These are phyloP conservation scores for Lycium barbarum DNA, from an alignment of 257 asterid species.

Conservation along the genomic window DNA sequence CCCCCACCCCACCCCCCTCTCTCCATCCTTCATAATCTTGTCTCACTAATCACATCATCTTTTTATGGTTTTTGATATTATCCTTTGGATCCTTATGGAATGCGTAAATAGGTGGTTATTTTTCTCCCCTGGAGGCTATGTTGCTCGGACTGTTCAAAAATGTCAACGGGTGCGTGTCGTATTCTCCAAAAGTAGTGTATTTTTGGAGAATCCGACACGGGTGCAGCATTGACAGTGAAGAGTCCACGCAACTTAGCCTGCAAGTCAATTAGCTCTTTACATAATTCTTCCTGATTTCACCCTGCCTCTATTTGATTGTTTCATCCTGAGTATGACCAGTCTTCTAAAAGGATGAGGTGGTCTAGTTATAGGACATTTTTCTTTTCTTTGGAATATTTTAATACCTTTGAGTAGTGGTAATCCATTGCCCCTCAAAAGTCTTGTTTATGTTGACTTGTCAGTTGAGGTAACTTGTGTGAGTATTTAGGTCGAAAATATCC, in stretches of 20 bases:
- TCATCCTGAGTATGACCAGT: slow-evolving; percentile 9
- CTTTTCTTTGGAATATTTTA: background rate
- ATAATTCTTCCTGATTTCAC: slow-evolving; percentile 9
- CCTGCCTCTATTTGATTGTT: slow-evolving; percentile 9
- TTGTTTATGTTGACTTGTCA: background rate
- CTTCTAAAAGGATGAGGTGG: slow-evolving; percentile 20
- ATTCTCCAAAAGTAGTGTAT: too few species aligned
- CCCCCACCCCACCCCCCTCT: background rate
- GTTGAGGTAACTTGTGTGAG: background rate
- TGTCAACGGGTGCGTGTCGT: too few species aligned
- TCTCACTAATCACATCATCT: background rate
- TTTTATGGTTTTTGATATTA: background rate
- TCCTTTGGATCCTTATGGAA: background rate
- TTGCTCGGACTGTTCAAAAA: too few species aligned
- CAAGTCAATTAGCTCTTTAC: slow-evolving; percentile 6
- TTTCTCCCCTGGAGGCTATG: background rate
- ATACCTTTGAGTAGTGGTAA: background rate
- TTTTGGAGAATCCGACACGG: too few species aligned
- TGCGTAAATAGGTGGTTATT: slow-evolving; percentile 14
- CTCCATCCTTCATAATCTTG: background rate
- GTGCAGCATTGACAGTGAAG: too few species aligned
- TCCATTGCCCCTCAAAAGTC: background rate
- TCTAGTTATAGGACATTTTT: background rate
- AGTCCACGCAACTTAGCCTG: too few species aligned
- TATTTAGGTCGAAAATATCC: background rate